These are phyloP conservation scores for Linnemannia exigua DNA, from an alignment of 192 early-diverging fungal genomes.

Conservation along the genomic window DNA sequence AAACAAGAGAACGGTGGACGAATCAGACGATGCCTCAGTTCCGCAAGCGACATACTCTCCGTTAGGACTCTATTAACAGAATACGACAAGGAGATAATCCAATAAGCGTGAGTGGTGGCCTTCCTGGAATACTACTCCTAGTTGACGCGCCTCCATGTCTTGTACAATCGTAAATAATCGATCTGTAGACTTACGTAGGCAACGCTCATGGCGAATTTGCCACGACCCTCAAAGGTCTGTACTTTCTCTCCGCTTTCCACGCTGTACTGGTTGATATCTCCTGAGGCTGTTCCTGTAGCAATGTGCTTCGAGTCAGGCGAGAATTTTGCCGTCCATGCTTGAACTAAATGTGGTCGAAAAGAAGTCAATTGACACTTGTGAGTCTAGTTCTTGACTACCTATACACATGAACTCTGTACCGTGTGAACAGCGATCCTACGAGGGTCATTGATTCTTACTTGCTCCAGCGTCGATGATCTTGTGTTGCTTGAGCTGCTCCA, in stretches of 20 bases:
- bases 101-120: background rate
- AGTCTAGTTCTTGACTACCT: background rate
- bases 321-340: conserved; percentile 82
- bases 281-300: conserved; percentile 80
- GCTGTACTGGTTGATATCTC: conserved; percentile 79
- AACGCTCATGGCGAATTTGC: conserved; percentile 85
- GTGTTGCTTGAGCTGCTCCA: conserved; percentile 64
- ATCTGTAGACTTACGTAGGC: conserved; percentile 73
- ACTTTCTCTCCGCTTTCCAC: conserved; percentile 79
- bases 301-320: conserved; percentile 80
- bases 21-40: conserved; percentile 70
- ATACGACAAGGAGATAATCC: background rate
- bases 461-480: conserved; percentile 76
- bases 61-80: conserved; percentile 73
- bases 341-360: conserved; percentile 59
- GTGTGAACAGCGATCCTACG: background rate
- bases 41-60: conserved; percentile 82
- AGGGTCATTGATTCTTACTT: conserved; percentile 38
- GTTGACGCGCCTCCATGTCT: background rate
- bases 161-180: background rate
- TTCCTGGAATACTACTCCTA: background rate
- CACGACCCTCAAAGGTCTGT: conserved; percentile 73
- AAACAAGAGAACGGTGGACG: conserved; percentile 76
- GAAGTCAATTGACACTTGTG: background rate
- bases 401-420: conserved; percentile 2